Conservation (phyloP, 805 yeast species). For the Wickerhamiella galacta region DNA sequence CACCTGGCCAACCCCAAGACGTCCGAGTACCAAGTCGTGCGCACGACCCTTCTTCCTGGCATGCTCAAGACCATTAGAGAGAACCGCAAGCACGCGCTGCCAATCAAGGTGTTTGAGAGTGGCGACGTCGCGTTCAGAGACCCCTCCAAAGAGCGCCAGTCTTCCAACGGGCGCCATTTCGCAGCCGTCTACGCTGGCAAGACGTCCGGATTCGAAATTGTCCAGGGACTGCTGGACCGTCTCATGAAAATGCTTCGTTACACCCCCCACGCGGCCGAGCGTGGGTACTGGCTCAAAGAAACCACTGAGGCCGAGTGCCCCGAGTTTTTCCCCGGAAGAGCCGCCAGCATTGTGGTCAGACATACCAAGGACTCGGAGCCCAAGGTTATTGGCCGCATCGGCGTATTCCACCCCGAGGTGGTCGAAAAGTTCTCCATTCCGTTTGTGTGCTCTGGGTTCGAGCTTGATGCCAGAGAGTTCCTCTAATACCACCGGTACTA, state of each 20-base stretch:
- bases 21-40: constrained; percentile 88
- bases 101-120: constrained; percentile 85
- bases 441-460: constrained; percentile 82
- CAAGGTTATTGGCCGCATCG: constrained; percentile 52
- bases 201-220: constrained; percentile 83
- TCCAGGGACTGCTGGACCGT: constrained; percentile 89
- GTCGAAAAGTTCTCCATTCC: constrained; percentile 76
- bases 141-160: constrained; percentile 64
- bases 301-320: constrained; percentile 21
- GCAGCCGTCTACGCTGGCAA: constrained; percentile 89
- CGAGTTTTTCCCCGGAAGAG: constrained; percentile 93
- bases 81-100: constrained; percentile 88
- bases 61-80: constrained; percentile 87
- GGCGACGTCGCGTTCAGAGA: constrained; percentile 90
- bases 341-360: constrained; percentile 65
- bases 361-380: constrained; percentile 24
- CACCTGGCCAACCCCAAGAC: constrained; percentile 94
- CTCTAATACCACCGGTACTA: constrained; percentile 2
- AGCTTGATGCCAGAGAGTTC: constrained; percentile 75
- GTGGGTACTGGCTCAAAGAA: constrained; percentile 41
- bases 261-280: constrained; percentile 46
- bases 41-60: constrained; percentile 90
- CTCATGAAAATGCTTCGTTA: constrained; percentile 93
- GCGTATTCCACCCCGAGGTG: constrained; percentile 93
- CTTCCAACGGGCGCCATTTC: constrained; percentile 87